A percentile compares a stretch with the other conserved stretches of the same genome.
Conservation (phyloP, 202 grass and related monocot genomes). For the Zizania palustris region DNA sequence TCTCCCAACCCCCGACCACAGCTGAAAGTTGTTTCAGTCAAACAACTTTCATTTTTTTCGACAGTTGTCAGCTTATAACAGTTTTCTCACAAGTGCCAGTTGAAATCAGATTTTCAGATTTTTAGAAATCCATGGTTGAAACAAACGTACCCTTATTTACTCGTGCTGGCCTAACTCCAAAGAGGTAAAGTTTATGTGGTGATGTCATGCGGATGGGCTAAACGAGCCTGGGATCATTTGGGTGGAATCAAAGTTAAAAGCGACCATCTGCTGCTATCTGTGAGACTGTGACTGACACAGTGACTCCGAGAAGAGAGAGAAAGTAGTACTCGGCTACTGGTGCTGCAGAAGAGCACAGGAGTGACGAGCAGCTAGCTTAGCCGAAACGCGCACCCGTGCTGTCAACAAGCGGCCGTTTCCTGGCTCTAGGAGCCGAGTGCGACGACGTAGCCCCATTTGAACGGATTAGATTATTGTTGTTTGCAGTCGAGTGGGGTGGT, state of each 20-base stretch:
- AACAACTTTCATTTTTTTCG: too few species aligned
- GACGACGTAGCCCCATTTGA: conserved; percentile 8
- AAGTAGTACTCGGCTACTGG: not conserved
- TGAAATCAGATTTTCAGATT: too few species aligned
- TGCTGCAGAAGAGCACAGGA: conserved; percentile 14
- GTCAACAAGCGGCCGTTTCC: conserved; percentile 18
- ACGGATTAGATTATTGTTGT: not conserved
- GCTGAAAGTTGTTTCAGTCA: too few species aligned
- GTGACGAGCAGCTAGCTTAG: not conserved
- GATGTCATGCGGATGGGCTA: too few species aligned
- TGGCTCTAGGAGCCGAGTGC: not conserved
- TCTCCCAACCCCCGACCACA: too few species aligned
- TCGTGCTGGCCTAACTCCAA: too few species aligned
- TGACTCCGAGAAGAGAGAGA: not conserved
- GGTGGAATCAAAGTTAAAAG: conserved; percentile 10
- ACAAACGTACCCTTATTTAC: too few species aligned
- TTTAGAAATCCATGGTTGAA: too few species aligned
- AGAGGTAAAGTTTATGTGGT: too few species aligned
- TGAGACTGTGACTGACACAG: not conserved
- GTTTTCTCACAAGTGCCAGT: too few species aligned
- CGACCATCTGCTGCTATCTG: conserved; percentile 3
- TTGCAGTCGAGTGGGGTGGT: not conserved
- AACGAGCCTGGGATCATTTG: conserved; percentile 6
- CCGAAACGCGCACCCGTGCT: conserved; percentile 17
- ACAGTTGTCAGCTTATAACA: too few species aligned